Evolutionary conservation across 176 grass and related monocot species (phyloP), one percentile per base, ranked within the genome.

Genomic region (Triticum aestivum): DNA sequence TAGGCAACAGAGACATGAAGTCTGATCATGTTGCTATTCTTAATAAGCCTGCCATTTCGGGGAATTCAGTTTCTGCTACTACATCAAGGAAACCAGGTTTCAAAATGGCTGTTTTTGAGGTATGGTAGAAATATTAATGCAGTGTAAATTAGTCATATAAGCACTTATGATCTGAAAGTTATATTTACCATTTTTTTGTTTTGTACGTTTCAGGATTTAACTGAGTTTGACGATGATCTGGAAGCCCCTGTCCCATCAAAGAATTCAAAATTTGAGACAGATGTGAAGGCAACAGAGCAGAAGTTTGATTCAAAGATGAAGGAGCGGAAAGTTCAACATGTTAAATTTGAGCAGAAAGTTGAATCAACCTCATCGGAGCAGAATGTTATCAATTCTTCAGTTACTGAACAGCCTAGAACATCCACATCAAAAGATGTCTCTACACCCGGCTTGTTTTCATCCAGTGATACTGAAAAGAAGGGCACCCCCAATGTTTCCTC

Each of bases 61-160:
- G 34, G 26, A 79, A 87, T 83, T 85, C 86, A n/a, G 9, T 64
- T 72, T 56, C 70, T 65, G 51, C 78, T 82, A 56, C 78, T 56
- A 72, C 54, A 88, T 91, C 86, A 21, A 13, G 18, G 18, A 88
- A 77, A 26, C 90, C 90, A 77, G 90, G 86, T 54, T 91, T 91
- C 77, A 91, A 88, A 82, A 91, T 91, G 90, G 82, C 78, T 78
- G 78, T 91, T 79, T 73, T 82, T 1, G 90, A 91, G 90, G 90
- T 92, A 89, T 42, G 27, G 3, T 21, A 39, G 66, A 74, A 65
- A 41, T 47, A 9, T 82, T 44, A 27, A 26, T 23, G 49, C 11
- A 17, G 17, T 79, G 69, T 70, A 21, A 44, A 76, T 18, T 44
- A 69, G n/a, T 35, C 32, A 21, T 51, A 42, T 77, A 35, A 59